Evolutionary conservation across 257 asterid species (phyloP), one percentile per base, ranked within the genome.

Genomic region (Forsythia viridissima): DNA sequence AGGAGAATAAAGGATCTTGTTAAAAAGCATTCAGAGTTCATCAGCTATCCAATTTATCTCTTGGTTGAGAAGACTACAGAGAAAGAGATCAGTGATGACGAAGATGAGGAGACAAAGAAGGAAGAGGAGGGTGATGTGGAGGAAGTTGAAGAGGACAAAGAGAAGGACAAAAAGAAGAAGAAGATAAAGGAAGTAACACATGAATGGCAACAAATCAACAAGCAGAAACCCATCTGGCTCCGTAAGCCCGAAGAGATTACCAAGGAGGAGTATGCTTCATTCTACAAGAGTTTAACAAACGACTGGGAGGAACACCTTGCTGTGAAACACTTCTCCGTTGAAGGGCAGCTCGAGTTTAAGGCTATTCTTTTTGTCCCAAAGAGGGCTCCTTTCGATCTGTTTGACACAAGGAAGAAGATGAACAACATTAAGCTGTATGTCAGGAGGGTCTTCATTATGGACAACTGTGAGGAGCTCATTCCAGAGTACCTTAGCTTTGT

Each of bases 41-140:
- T 84, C 30, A 80, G 87, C 76, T 84, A 80, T 41, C 87, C 87
- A 80, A 84, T 84, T 12, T 80, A 80, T 52, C 79, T 84, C 51
- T 80, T 39, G 81, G 44, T 55, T 0, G 85, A 84, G 74, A 84
- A 84, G 75, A 77, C 85, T 1, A 48, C 39, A 3, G 87, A 84
- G 81, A 84, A 84, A 44, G 87, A 84, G 37, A 30, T 80, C 40
- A 75, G 83, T 44, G 85, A 77, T 21, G 85, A 84, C 43, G 87
- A 84, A 42, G 87, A 77, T 21, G 85, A 84, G 39, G 85, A 84
- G 20, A n/a, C 79, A 4, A 76, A 71, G 38, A 79, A 83, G 71
- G 81, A 82, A 59, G 77, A 71, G 38, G 86, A 82, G 67, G 82
- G 77, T 15, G 80, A 75, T 16, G 80, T 75, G 6, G 86, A 79